Evolutionary conservation across 257 asterid genomes (phyloP), one percentile per base, ranked within the genome.

Genomic region (Buddleja alternifolia): DNA sequence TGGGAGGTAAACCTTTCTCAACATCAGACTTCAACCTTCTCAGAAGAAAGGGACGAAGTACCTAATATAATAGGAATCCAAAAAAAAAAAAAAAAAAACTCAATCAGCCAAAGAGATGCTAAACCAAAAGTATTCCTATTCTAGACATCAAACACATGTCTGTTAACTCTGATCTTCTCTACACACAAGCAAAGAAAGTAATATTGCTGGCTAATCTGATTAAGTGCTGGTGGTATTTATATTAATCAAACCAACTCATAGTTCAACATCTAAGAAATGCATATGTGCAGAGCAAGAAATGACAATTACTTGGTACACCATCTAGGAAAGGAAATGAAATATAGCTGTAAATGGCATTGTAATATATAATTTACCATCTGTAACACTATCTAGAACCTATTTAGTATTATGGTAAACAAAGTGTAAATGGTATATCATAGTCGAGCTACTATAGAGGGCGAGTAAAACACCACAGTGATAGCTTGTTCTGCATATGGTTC

Each of bases 1-100:
- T 94, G 56, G 99, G 99, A 67, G 99, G 99, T 72, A 94, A 81
- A 61, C 99, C 99, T 85, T 94, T 94, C 85, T 94, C 99, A 40
- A 94, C 98, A 77, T 94, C 99, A 66, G 99, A 94, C 69, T 94
- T 94, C 85, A 94, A 79, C 64, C 99, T 87, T 89, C 99, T 76
- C 24, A 94, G 92, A 73, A 94, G 97, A 80, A 94, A 94, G 42
- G 99, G 99, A 17, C 97, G 86, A 25, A 94, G 97, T 83, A 94
- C 99, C 99, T 94, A 41, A 70, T 10, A 54, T 16, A 36, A 58
- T 37, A 58, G 58, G 73, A 29, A 64, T 54, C 34, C n/a, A 47
- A 69, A 32, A 62, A 67, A 24, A 60, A 77, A 64, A 48, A 0
- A 25, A 17, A 37, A 8, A 36, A 32, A 16, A 57, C 59, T 51